Evolutionary conservation across 805 yeast species (phyloP), one percentile per base, ranked within the genome.

Genomic region (Candida oleophila): DNA sequence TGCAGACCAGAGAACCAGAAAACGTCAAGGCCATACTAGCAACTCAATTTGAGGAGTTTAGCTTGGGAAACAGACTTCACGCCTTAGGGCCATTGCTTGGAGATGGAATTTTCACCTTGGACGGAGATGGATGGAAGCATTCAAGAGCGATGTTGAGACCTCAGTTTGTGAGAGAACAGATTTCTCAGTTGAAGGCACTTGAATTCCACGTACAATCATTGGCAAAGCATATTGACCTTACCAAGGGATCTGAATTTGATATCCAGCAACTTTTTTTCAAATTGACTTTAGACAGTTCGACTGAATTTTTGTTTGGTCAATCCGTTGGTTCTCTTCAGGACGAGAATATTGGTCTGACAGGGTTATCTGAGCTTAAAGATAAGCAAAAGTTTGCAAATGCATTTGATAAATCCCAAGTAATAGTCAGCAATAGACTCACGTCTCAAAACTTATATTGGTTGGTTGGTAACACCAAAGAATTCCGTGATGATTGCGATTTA

Each of bases 111-210:
- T 71, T 71, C 54, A 71, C 76, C 4, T 59, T 69, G 49, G 76
- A 71, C 48, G 66, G 68, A 19, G 63, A 58, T 46, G 76, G 74
- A 9, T 71, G 76, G 76, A 69, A 71, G 50, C 68, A 65, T 49
- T 65, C 73, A 5, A 54, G 76, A 48, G 64, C 73, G 19, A 66
- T 71, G 75, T 65, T 71, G 50, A 62, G 75, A 51, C 76, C 76
- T 3, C 75, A 71, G 49, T 71, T 71, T 52, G 68, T 73, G 11
- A 60, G 74, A 56, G 75, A 69, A 46, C 73, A 71, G 51, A 65
- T 71, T 45, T 66, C 73, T 4, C 75, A 71, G 45, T 74, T 70
- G n/a, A 57, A 61, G 44, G 20, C 60, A 4, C 58, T 71, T 53
- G 76, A 71, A 47, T 72, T 74, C 12, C 76, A 71, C 51, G 45